Percentiles rank a stretch among this genome's conserved stretches.
Evolutionary conservation across 805 yeast species (phyloP).

Genomic region (Saturnispora zaruensis): DNA sequence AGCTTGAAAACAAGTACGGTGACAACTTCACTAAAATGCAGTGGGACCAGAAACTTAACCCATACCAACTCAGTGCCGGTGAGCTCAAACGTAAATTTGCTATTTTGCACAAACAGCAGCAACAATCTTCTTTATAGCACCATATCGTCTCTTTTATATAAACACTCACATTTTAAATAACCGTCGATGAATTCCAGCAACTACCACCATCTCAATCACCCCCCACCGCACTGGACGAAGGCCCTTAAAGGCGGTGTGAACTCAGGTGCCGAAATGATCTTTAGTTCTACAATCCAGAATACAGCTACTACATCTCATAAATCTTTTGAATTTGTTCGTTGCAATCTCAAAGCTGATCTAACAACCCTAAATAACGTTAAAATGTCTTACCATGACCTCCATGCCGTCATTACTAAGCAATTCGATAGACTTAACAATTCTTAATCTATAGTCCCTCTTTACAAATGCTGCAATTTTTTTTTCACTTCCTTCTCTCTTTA

Average conservation of each 20-base stretch:
- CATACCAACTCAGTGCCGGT: conserved; percentile 77
- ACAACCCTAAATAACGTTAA: not conserved
- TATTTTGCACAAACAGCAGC: conserved; percentile 46
- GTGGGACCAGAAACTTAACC: conserved; percentile 81
- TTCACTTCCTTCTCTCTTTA: not conserved
- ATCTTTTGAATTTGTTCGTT: conserved; percentile 1
- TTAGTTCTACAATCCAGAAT: conserved; percentile 1
- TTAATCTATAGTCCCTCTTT: not conserved
- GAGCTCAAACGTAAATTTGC: conserved; percentile 64
- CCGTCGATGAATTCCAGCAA: not conserved
- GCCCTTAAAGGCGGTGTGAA: not conserved
- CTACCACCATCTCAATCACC: not conserved
- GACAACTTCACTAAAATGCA: conserved; percentile 85
- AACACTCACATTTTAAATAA: not conserved
- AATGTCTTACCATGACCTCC: not conserved
- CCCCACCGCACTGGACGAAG: not conserved
- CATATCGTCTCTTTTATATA: not conserved
- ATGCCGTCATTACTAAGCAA: not conserved
- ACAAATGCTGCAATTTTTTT: not conserved
- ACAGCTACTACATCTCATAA: not conserved
- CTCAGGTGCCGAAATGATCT: not conserved
- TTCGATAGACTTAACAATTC: not conserved
- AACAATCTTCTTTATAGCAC: conserved; percentile 1
- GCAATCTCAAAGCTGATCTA: not conserved
- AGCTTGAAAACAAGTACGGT: conserved; percentile 68